These are phyloP conservation scores for Solanum appendiculatum DNA, from an alignment of 257 asterid genomes.

Conservation along the genomic window DNA sequence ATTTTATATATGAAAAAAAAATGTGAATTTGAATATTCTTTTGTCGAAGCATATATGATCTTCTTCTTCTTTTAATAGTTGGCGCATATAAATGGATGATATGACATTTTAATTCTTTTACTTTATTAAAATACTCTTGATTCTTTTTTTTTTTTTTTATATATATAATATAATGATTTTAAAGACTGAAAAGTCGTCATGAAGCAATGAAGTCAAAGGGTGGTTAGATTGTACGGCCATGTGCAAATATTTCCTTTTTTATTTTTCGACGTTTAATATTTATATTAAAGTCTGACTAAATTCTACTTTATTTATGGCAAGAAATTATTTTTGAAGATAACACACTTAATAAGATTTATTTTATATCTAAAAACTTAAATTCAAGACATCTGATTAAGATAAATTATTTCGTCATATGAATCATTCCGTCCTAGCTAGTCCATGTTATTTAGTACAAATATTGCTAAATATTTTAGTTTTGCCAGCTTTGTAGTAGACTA, in stretches of 20 bases:
- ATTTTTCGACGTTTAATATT: neutral
- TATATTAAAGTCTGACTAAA: neutral
- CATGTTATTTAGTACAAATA: neutral
- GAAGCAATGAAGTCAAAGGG: neutral
- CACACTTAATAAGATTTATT: neutral
- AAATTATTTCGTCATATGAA: neutral
- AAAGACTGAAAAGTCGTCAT: neutral
- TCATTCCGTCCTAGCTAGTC: no score
- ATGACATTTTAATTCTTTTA: neutral
- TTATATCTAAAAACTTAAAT: neutral
- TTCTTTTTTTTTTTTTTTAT: no score
- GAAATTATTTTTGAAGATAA: no score
- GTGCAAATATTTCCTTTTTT: neutral
- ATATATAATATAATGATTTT: no score
- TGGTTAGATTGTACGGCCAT: neutral
- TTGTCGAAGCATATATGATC: neutral
- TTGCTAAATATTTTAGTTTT: neutral
- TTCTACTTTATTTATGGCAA: no score
- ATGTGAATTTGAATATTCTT: neutral
- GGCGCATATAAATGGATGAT: neutral
- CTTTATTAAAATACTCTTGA: no score
- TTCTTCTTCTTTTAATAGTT: neutral
- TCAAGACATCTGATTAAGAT: neutral
- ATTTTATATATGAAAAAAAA: neutral
- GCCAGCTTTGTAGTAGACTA: neutral